Conservation (phyloP, 108 stramenopile genomes). For the Nitzschia inconspicua region DNA sequence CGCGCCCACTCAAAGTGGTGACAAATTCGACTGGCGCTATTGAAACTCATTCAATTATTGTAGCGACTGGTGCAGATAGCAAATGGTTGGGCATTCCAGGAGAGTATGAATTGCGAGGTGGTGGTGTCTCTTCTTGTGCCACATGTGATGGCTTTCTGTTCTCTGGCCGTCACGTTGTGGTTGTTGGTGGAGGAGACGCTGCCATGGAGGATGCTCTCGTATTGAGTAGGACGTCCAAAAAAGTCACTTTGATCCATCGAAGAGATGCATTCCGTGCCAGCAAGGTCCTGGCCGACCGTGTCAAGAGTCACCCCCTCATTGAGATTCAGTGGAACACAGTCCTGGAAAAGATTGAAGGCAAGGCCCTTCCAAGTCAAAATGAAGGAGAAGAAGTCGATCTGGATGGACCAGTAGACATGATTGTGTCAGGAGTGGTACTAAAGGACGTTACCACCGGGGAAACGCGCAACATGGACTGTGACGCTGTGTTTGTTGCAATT, state of each 20-base stretch:
- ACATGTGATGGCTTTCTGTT: slow-evolving; percentile 95
- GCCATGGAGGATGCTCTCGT: slow-evolving; percentile 97
- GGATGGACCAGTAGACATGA: slow-evolving; percentile 40
- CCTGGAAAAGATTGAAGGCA: slow-evolving; percentile 67
- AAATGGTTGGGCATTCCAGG: slow-evolving; percentile 88
- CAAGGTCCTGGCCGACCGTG: slow-evolving; percentile 85
- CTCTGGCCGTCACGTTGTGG: slow-evolving; percentile 75
- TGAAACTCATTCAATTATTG: slow-evolving; percentile 84
- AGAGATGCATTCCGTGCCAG: slow-evolving; percentile 89
- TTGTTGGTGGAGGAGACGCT: slow-evolving; percentile 95
- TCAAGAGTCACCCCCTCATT: slow-evolving; percentile 80
- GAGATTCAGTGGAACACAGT: slow-evolving; percentile 82
- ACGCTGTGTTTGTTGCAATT: slow-evolving; percentile 94
- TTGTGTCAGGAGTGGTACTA: slow-evolving; percentile 73
- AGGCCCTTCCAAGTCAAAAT: slow-evolving; percentile 28
- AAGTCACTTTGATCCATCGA: slow-evolving; percentile 90
- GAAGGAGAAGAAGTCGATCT: slow-evolving; percentile 57
- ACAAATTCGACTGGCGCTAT: slow-evolving; percentile 73
- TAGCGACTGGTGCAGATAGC: slow-evolving; percentile 93
- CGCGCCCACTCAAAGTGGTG: slow-evolving; percentile 55
- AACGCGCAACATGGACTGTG: slow-evolving; percentile 37
- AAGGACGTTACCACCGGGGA: slow-evolving; percentile 65
- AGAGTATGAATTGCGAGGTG: slow-evolving; percentile 86
- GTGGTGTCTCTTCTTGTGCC: slow-evolving; percentile 92
- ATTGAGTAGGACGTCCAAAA: slow-evolving; percentile 74